phyloP scores from a whole-genome alignment of 1,284 basidiomycete species.

The Taiwanofungus camphoratus region DNA sequence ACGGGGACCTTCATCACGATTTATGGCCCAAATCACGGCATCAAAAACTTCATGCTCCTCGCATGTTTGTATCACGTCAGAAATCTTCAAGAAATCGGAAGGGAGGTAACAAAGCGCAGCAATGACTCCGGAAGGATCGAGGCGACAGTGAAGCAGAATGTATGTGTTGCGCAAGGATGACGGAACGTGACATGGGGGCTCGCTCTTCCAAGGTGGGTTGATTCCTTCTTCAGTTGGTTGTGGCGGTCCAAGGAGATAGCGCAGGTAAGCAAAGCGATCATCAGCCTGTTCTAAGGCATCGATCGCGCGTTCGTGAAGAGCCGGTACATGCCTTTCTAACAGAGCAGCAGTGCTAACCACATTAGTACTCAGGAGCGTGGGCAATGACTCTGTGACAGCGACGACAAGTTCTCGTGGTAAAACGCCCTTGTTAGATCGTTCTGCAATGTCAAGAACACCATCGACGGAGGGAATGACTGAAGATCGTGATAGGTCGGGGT shows the following conservation, averaged over 20 bases:
- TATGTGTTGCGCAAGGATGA: slow-evolving; percentile 54
- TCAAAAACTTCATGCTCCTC: slow-evolving; percentile 66
- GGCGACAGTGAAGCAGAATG: slow-evolving; percentile 67
- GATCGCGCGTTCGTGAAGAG: slow-evolving; percentile 56
- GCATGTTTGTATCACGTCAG: slow-evolving; percentile 55
- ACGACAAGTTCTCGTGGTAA: slow-evolving; percentile 47
- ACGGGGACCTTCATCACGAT: slow-evolving; percentile 57
- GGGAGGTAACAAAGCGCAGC: slow-evolving; percentile 60
- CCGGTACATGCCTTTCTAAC: slow-evolving; percentile 66
- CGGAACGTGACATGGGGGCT: slow-evolving; percentile 41
- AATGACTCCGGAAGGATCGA: slow-evolving; percentile 65
- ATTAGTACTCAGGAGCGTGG: slow-evolving; percentile 58
- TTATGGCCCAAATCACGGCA: slow-evolving; percentile 80
- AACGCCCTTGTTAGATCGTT: slow-evolving; percentile 38
- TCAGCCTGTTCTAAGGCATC: slow-evolving; percentile 42
- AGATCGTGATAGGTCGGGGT: slow-evolving; percentile 55
- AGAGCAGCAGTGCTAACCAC: slow-evolving; percentile 67
- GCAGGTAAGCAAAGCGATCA: slow-evolving; percentile 75
- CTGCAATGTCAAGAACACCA: slow-evolving; percentile 50
- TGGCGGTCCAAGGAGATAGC: slow-evolving; percentile 64
- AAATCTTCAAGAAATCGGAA: slow-evolving; percentile 51
- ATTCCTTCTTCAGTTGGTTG: slow-evolving; percentile 35
- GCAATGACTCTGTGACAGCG: slow-evolving; percentile 52
- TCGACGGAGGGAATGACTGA: slow-evolving; percentile 65
- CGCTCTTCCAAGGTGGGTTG: slow-evolving; percentile 16